phyloP scores from a whole-genome alignment of 2,329 filamentous ascomycete genomes.

The Chrysoporthe cubensis region DNA sequence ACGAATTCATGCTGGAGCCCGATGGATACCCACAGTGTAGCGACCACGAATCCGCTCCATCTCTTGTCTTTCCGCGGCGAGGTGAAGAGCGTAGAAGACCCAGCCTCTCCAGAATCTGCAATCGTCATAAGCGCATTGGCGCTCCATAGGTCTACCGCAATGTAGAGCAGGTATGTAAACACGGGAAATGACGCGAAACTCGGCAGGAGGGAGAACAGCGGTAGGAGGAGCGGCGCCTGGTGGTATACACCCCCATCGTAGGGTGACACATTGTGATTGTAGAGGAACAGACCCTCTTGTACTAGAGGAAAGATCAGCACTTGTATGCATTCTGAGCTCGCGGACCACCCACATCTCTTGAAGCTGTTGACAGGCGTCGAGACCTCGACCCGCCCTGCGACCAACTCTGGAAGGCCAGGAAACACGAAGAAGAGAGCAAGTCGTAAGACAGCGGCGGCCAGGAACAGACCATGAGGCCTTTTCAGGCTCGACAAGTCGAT shows the following conservation, averaged over 20 bases:
- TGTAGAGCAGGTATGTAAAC: constrained; percentile 80
- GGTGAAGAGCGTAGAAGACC: constrained; percentile 74
- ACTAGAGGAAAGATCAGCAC: constrained; percentile 54
- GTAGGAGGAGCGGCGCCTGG: constrained; percentile 86
- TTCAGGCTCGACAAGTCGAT: constrained; percentile 44
- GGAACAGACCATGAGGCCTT: constrained; percentile 69
- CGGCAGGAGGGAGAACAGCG: constrained; percentile 88
- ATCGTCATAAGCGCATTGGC: constrained; percentile 80
- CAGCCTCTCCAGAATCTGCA: constrained; percentile 78
- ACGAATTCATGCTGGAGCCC: background rate
- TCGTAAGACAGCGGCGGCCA: constrained; percentile 75
- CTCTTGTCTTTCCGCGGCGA: constrained; percentile 75
- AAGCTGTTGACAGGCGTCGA: constrained; percentile 98
- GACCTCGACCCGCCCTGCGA: constrained; percentile 92
- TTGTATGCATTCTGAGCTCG: background rate
- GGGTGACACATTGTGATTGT: constrained; percentile 93
- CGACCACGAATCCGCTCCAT: constrained; percentile 77
- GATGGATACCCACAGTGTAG: constrained; percentile 68
- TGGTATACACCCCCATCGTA: constrained; percentile 89
- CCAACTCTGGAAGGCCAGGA: constrained; percentile 79
- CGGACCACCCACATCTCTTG: constrained; percentile 75
- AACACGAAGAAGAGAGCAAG: constrained; percentile 80
- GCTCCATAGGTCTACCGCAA: constrained; percentile 77
- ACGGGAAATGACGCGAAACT: constrained; percentile 68
- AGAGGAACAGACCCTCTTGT: constrained; percentile 94